These are phyloP conservation scores for Blastomyces silverae DNA, from an alignment of 2,329 filamentous ascomycete genomes.

Conservation along the genomic window DNA sequence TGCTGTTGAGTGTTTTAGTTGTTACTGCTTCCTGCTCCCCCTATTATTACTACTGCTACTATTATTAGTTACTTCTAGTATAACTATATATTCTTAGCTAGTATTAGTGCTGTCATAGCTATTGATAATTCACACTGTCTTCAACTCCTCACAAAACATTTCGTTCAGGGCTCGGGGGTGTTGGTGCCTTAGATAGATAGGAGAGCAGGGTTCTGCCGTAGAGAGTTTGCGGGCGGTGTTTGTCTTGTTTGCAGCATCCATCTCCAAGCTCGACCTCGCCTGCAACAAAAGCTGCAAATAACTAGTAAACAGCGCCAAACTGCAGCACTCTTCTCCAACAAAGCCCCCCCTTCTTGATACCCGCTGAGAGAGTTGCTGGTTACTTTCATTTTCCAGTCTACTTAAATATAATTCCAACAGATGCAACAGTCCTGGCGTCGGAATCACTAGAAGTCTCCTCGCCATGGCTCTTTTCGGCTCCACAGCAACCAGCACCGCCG, in stretches of 20 bases:
- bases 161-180: too few relatives aligned
- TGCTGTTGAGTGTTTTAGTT: too few relatives aligned
- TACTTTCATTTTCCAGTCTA: not conserved
- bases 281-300: not conserved
- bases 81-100: too few relatives aligned
- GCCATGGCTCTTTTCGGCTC: conserved; percentile 23
- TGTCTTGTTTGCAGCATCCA: conserved; percentile 18
- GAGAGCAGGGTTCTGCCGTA: too few relatives aligned
- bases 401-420: not conserved
- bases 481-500: conserved; percentile 46
- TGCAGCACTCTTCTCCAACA: not conserved
- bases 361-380: not conserved
- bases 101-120: too few relatives aligned
- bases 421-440: not conserved
- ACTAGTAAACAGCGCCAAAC: not conserved
- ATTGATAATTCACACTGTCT: too few relatives aligned
- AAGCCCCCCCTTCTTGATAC: not conserved
- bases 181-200: too few relatives aligned
- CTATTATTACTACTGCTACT: too few relatives aligned
- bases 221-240: conserved; percentile 12
- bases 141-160: too few relatives aligned
- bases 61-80: too few relatives aligned
- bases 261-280: not conserved
- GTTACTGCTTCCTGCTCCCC: too few relatives aligned
- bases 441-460: not conserved